Percentiles rank a stretch among this genome's conserved stretches.
These are phyloP conservation scores for Papiliotrema flavescens DNA, from an alignment of 1,284 basidiomycete species.

Conservation along the genomic window DNA sequence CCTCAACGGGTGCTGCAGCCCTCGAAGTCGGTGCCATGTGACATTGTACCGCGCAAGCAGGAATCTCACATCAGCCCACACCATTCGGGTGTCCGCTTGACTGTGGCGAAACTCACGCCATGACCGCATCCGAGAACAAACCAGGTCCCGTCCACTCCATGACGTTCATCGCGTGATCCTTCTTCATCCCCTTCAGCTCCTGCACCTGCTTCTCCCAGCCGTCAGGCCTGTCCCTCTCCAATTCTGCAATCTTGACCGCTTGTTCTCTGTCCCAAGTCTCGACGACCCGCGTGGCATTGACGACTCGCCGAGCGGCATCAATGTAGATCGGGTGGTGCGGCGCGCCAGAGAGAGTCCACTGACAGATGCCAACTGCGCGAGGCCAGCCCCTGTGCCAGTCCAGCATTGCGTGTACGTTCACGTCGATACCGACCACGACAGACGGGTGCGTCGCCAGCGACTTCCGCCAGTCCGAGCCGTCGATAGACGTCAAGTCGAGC, in stretches of 20 bases:
- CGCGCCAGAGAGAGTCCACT: constrained; percentile 47
- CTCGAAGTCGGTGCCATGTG: constrained; percentile 45
- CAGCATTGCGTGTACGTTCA: constrained; percentile 40
- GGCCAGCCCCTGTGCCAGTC: constrained; percentile 37
- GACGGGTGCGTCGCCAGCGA: constrained; percentile 30
- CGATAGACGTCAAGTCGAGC: constrained; percentile 26
- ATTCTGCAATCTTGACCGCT: constrained; percentile 10
- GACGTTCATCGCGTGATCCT: constrained; percentile 30
- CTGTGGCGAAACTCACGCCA: constrained; percentile 37
- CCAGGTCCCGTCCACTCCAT: constrained; percentile 50
- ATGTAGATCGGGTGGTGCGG: constrained; percentile 48
- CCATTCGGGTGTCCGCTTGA: too few species aligned
- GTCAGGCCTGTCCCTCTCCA: constrained; percentile 6
- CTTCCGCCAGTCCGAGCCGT: constrained; percentile 24
- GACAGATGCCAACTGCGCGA: constrained; percentile 42
- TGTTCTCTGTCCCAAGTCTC: constrained; percentile 26
- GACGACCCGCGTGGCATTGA: constrained; percentile 34
- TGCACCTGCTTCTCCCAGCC: constrained; percentile 13
- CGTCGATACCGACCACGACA: constrained; percentile 47
- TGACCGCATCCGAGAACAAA: constrained; percentile 39
- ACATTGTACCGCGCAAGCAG: constrained; percentile 42
- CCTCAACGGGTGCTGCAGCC: constrained; percentile 39
- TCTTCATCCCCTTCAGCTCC: constrained; percentile 11
- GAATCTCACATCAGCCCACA: constrained; percentile 24
- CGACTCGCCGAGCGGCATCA: constrained; percentile 44